These are phyloP conservation scores for Alternaria incomplexa DNA, from an alignment of 2,329 filamentous ascomycete species.

Conservation along the genomic window DNA sequence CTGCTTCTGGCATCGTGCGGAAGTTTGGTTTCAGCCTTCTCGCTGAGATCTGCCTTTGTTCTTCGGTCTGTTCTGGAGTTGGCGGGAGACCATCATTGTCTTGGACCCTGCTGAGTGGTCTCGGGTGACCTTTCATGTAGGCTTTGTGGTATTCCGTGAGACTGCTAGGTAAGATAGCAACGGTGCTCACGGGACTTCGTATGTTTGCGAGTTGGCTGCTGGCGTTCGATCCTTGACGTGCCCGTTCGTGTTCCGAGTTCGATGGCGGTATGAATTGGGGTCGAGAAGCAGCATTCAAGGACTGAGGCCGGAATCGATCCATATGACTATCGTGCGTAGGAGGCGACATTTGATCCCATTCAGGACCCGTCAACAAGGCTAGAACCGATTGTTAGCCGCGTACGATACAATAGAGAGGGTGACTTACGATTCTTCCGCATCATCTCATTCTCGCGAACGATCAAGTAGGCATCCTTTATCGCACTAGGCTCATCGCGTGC, in stretches of 20 bases:
- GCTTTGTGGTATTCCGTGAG: conserved; percentile 89
- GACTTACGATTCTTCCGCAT: conserved; percentile 94
- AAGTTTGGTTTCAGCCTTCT: conserved; percentile 86
- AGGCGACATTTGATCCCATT: conserved; percentile 63
- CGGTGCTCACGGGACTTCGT: conserved; percentile 69
- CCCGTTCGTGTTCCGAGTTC: conserved; percentile 46
- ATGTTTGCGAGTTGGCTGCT: conserved; percentile 47
- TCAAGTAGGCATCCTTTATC: conserved; percentile 98
- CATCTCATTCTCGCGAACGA: conserved; percentile 95
- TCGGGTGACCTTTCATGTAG: conserved; percentile 74
- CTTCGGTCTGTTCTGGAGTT: conserved; percentile 49
- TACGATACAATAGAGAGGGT: background rate
- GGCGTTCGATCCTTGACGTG: conserved; percentile 53
- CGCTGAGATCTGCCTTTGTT: conserved; percentile 79
- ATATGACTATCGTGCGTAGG: conserved; percentile 56
- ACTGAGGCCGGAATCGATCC: conserved; percentile 41
- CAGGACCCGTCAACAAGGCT: conserved; percentile 63
- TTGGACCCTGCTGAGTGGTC: conserved; percentile 30
- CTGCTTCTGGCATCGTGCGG: conserved; percentile 68
- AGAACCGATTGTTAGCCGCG: conserved; percentile 21
- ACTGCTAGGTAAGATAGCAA: conserved; percentile 90
- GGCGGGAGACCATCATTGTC: conserved; percentile 48
- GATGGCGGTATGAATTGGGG: conserved; percentile 38
- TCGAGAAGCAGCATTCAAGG: conserved; percentile 39
- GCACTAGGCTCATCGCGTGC: conserved; percentile 92